A percentile compares a stretch with the other conserved stretches of the same genome.
Conservation (phyloP, 179 eudicot species). For the Sideroxylon spinosum region DNA sequence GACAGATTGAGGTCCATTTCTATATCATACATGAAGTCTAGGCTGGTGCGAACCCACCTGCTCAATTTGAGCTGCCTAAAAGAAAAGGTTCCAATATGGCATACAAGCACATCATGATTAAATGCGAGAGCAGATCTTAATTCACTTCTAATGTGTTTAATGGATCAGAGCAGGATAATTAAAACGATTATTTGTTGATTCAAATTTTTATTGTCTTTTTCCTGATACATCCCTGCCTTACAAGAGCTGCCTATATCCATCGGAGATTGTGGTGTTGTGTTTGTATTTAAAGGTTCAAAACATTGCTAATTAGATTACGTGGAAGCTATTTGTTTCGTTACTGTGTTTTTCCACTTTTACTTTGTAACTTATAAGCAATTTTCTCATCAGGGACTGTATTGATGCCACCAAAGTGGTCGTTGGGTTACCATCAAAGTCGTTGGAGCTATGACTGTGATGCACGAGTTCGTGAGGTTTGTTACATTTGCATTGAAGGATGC, state of each 20-base stretch:
- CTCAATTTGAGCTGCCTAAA: no score
- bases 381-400: constrained; percentile 66
- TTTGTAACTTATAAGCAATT: not conserved
- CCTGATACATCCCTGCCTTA: not conserved
- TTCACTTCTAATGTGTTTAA: no score
- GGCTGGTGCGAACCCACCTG: no score
- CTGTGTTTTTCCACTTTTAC: not conserved
- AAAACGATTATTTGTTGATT: no score
- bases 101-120: no score
- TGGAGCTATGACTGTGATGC: constrained; percentile 87
- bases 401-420: constrained; percentile 99
- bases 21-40: no score
- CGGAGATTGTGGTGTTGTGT: not conserved
- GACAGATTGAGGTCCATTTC: no score
- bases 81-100: no score
- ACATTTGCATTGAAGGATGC: not conserved
- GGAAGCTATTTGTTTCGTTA: not conserved
- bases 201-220: not conserved
- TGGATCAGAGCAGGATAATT: no score
- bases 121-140: no score
- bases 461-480: constrained; percentile 84
- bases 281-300: not conserved
- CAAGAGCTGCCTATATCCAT: not conserved
- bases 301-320: not conserved
- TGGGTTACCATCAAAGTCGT: constrained; percentile 95